These are phyloP conservation scores for Chalaropsis thielavioides DNA, from an alignment of 2,329 filamentous ascomycete genomes.

Conservation along the genomic window DNA sequence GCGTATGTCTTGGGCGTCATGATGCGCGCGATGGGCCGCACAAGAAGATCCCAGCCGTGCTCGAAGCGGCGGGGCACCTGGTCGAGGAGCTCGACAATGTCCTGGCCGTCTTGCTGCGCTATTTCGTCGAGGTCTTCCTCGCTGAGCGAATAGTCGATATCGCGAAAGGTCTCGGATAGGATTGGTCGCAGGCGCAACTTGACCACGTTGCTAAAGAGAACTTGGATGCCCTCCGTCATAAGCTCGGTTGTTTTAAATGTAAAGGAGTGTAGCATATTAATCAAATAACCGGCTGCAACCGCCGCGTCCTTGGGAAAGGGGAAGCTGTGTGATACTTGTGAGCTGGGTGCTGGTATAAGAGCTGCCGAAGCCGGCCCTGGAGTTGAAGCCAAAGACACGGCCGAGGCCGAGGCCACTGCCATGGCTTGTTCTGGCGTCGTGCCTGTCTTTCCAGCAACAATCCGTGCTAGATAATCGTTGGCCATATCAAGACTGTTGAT, in stretches of 20 bases:
- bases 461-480: constrained; percentile 78
- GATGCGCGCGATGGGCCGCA: constrained; percentile 70
- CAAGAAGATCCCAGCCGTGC: constrained; percentile 70
- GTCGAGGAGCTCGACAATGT: constrained; percentile 43
- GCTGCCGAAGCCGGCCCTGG: not conserved
- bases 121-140: constrained; percentile 46
- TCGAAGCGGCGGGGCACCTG: constrained; percentile 68
- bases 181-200: constrained; percentile 74
- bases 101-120: constrained; percentile 32
- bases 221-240: constrained; percentile 67
- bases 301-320: constrained; percentile 63
- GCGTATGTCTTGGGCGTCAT: constrained; percentile 66
- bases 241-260: constrained; percentile 66
- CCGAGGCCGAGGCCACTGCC: not conserved
- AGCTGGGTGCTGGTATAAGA: constrained; percentile 23
- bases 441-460: constrained; percentile 55
- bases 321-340: constrained; percentile 50
- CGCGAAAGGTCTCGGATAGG: constrained; percentile 76
- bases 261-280: constrained; percentile 56
- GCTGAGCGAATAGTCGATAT: constrained; percentile 67
- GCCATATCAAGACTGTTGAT: constrained; percentile 93
- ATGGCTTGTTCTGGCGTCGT: constrained; percentile 26
- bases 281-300: constrained; percentile 54
- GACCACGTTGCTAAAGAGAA: constrained; percentile 76
- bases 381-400: not conserved